phyloP scores from a whole-genome alignment of 257 asterid genomes.

The Capsicum pubescens region DNA sequence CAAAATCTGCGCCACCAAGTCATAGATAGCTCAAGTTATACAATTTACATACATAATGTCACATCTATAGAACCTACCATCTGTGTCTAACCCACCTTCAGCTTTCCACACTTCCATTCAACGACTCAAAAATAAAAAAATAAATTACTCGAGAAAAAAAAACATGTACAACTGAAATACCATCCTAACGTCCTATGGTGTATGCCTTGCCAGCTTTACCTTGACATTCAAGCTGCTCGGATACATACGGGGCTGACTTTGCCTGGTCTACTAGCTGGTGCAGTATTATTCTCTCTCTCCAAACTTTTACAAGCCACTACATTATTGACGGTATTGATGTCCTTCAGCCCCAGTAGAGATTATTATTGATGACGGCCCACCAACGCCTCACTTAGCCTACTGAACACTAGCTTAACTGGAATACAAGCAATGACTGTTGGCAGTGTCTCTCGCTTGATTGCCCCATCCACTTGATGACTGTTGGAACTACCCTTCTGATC shows the following conservation, averaged over 20 bases:
- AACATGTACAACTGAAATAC: slow-evolving; percentile 17
- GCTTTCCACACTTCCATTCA: slow-evolving; percentile 1
- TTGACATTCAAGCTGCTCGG: slow-evolving; percentile 16
- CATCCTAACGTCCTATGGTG: slow-evolving; percentile 14
- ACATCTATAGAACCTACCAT: not conserved
- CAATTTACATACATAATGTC: slow-evolving; percentile 26
- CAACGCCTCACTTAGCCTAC: slow-evolving; percentile 89
- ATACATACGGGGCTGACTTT: not conserved
- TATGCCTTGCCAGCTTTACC: slow-evolving; percentile 7
- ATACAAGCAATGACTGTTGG: slow-evolving; percentile 75
- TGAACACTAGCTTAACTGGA: slow-evolving; percentile 93
- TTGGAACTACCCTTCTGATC: slow-evolving; percentile 39
- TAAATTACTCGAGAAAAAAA: not conserved
- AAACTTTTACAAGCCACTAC: slow-evolving; percentile 17
- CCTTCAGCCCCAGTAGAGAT: slow-evolving; percentile 27
- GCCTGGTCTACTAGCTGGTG: not conserved
- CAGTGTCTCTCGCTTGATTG: slow-evolving; percentile 54
- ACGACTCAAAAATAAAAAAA: not conserved
- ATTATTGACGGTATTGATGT: slow-evolving; percentile 34
- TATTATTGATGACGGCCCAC: slow-evolving; percentile 67
- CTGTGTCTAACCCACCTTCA: slow-evolving; percentile 6
- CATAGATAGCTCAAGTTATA: not conserved
- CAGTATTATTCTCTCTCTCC: slow-evolving; percentile 11
- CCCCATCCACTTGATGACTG: slow-evolving; percentile 45
- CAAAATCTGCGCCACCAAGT: not conserved